phyloP scores from a whole-genome alignment of 495 filamentous ascomycete genomes.

The Penicillium pancosmium region DNA sequence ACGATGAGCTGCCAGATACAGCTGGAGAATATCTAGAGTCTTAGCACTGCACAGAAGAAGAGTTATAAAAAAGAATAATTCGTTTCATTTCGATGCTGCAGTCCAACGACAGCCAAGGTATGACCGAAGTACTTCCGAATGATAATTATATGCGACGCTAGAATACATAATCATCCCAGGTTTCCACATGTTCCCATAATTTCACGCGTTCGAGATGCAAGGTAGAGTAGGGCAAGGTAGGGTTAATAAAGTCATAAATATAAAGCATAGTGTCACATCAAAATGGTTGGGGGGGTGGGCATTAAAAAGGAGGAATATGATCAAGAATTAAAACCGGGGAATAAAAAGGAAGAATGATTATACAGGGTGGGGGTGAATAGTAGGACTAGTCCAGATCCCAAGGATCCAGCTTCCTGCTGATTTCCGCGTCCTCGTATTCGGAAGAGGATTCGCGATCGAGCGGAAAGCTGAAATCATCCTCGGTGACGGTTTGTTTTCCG shows the following conservation, averaged over 20 bases:
- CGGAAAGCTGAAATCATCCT: constrained; percentile 48
- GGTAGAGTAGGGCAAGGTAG: neutral
- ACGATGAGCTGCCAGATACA: too few relatives aligned
- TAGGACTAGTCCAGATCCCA: constrained; percentile 37
- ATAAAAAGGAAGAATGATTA: neutral
- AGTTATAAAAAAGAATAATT: neutral
- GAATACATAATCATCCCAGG: constrained; percentile 28
- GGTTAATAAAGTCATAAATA: constrained; percentile 21
- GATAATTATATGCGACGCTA: constrained; percentile 30
- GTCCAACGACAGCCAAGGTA: neutral
- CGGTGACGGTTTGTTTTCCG: constrained; percentile 10
- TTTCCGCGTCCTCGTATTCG: constrained; percentile 28
- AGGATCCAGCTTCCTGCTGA: constrained; percentile 28
- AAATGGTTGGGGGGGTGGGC: constrained; percentile 1
- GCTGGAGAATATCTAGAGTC: too few relatives aligned
- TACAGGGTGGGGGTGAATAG: neutral
- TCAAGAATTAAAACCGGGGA: constrained; percentile 11
- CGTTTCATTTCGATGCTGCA: neutral
- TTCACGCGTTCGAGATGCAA: constrained; percentile 10
- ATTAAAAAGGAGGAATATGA: constrained; percentile 25
- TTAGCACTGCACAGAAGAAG: neutral
- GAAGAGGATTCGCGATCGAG: constrained; percentile 40
- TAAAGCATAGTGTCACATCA: constrained; percentile 21
- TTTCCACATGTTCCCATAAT: constrained; percentile 16
- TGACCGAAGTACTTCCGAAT: neutral